Conservation (phyloP, 345 rosid genomes). For the Bruguiera sexangula region DNA sequence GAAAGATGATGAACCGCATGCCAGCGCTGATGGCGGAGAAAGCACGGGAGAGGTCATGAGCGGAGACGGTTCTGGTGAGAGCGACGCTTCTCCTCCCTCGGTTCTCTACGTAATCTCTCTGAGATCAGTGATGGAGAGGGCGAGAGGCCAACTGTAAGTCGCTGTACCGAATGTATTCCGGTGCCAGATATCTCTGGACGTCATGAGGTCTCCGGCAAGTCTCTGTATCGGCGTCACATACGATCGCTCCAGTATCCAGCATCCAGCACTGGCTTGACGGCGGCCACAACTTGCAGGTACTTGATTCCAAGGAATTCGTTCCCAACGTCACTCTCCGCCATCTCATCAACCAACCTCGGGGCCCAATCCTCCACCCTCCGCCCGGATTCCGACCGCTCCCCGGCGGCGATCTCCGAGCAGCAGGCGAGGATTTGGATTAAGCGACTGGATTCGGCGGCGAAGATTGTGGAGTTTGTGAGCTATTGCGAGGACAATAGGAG, state of each 20-base stretch:
- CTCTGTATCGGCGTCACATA: conserved; percentile 28
- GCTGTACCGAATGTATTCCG: conserved; percentile 20
- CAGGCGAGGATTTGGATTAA: conserved; percentile 15
- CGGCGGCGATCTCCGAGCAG: not conserved
- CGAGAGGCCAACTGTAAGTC: conserved; percentile 23
- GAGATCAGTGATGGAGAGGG: conserved; percentile 7
- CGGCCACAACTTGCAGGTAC: conserved; percentile 33
- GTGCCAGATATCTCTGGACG: conserved; percentile 26
- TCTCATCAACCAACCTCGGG: conserved; percentile 21
- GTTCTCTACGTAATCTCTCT: not conserved
- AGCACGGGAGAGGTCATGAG: too few species aligned
- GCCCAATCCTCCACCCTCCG: conserved; percentile 5
- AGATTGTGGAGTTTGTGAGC: conserved; percentile 11
- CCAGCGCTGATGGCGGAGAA: too few species aligned
- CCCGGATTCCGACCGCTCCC: not conserved
- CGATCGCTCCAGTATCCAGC: conserved; percentile 31
- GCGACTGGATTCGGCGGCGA: not conserved
- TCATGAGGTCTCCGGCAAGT: conserved; percentile 28
- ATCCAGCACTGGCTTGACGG: conserved; percentile 18
- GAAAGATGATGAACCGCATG: too few species aligned
- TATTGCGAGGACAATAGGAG: conserved; percentile 8
- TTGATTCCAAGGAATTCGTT: conserved; percentile 20
- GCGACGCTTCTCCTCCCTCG: too few species aligned
- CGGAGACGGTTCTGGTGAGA: too few species aligned
- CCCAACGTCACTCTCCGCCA: conserved; percentile 28